Percentiles rank a stretch among this genome's conserved stretches.
These are phyloP conservation scores for Middelhovenomyces tepae DNA, from an alignment of 805 yeast genomes.

Conservation along the genomic window DNA sequence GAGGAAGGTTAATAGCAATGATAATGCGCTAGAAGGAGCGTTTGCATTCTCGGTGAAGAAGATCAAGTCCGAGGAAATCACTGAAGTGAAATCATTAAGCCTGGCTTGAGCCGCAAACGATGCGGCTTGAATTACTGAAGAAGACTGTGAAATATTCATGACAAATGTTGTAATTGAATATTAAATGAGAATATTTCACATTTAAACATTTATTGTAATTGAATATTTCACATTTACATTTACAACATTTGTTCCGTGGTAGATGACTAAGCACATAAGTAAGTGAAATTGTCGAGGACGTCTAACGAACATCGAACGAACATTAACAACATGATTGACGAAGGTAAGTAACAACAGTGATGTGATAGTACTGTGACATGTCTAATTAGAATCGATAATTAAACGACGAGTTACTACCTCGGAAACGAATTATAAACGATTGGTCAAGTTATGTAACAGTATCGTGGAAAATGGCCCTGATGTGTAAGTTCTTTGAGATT, in stretches of 20 bases:
- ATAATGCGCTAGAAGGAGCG: conserved; percentile 22
- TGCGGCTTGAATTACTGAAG: conserved; percentile 11
- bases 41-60: conserved; percentile 11
- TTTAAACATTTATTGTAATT: no score
- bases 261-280: no score
- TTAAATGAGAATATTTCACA: no score
- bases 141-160: no score
- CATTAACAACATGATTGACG: conserved; percentile 8
- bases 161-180: no score
- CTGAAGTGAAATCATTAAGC: conserved; percentile 4
- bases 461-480: conserved; percentile 4
- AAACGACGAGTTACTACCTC: conserved; percentile 15
- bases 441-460: conserved; percentile 7
- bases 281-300: no score
- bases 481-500: not conserved
- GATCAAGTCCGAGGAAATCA: conserved; percentile 9
- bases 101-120: conserved; percentile 12
- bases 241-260: no score
- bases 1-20: conserved; percentile 20
- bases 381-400: conserved; percentile 17
- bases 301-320: no score
- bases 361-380: no score
- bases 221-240: no score
- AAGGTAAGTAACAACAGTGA: no score
- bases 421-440: conserved; percentile 14